phyloP scores from a whole-genome alignment of 768 basidiomycete species.

The Lactarius sp. region DNA sequence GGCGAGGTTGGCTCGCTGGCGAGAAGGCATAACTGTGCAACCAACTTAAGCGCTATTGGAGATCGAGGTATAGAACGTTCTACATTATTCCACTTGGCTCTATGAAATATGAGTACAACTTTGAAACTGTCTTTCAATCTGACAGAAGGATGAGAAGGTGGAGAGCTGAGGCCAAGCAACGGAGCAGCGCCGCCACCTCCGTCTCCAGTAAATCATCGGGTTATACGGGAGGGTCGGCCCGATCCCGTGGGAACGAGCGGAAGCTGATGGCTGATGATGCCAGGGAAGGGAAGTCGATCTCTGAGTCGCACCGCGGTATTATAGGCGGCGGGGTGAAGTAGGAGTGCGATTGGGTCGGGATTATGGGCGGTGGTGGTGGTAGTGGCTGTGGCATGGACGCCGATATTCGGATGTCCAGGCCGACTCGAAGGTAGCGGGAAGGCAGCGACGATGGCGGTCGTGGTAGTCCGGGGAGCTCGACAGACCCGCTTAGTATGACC shows the following conservation, averaged over 20 bases:
- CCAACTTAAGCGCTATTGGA: no score
- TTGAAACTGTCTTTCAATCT: no score
- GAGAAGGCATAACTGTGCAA: no score
- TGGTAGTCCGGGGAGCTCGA: conserved; percentile 2
- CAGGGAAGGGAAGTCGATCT: not conserved
- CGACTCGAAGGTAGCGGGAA: not conserved
- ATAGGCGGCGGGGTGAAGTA: not conserved
- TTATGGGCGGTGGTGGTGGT: not conserved
- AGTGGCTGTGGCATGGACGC: no score
- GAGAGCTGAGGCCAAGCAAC: no score
- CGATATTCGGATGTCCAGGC: not conserved
- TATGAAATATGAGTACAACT: no score
- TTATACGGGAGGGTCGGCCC: not conserved
- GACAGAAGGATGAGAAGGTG: no score
- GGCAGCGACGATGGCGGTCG: not conserved
- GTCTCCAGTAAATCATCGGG: no score
- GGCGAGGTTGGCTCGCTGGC: no score
- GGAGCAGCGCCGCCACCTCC: not conserved
- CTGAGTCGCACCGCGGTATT: not conserved
- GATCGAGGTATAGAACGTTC: no score
- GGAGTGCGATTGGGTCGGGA: not conserved
- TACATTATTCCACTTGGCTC: no score
- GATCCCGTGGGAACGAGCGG: not conserved
- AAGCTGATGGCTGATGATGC: not conserved
- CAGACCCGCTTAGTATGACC: not conserved